phyloP scores from a whole-genome alignment of 805 yeast genomes.

The Candida yuanshanica region DNA sequence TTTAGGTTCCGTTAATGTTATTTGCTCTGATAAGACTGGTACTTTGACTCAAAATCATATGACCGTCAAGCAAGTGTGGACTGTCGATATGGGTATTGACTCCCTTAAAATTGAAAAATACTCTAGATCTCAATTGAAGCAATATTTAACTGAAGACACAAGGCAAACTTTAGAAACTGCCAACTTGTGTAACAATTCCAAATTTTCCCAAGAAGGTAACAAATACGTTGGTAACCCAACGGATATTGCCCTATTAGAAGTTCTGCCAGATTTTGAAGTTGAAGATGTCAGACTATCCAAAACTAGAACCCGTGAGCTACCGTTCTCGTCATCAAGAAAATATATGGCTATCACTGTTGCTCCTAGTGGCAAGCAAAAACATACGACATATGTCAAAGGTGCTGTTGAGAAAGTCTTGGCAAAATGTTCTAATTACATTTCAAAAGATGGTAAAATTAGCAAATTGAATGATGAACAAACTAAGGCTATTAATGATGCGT shows the following conservation, averaged over 20 bases:
- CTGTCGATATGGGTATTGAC: slow-evolving; percentile 50
- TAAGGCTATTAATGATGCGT: slow-evolving; percentile 38
- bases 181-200: slow-evolving; percentile 69
- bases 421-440: slow-evolving; percentile 53
- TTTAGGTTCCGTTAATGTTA: slow-evolving; percentile 88
- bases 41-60: slow-evolving; percentile 87
- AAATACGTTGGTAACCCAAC: slow-evolving; percentile 88
- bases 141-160: slow-evolving; percentile 49
- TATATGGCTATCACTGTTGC: slow-evolving; percentile 81
- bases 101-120: slow-evolving; percentile 41
- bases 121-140: slow-evolving; percentile 32
- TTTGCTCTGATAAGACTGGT: slow-evolving; percentile 89
- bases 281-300: slow-evolving; percentile 61
- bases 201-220: slow-evolving; percentile 60
- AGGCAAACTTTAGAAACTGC: slow-evolving; percentile 56
- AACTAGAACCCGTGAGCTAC: slow-evolving; percentile 64
- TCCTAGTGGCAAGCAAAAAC: slow-evolving; percentile 49
- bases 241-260: slow-evolving; percentile 84
- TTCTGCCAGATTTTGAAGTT: slow-evolving; percentile 61
- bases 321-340: slow-evolving; percentile 80
- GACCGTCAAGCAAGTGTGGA: slow-evolving; percentile 84
- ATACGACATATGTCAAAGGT: slow-evolving; percentile 76
- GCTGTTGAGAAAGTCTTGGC: slow-evolving; percentile 74
- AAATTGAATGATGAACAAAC: slow-evolving; percentile 43
- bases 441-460: slow-evolving; percentile 52